A percentile compares a stretch with the other conserved stretches of the same genome.
phyloP scores from a whole-genome alignment of 345 rosid genomes.

The Eucalyptus urophylla region DNA sequence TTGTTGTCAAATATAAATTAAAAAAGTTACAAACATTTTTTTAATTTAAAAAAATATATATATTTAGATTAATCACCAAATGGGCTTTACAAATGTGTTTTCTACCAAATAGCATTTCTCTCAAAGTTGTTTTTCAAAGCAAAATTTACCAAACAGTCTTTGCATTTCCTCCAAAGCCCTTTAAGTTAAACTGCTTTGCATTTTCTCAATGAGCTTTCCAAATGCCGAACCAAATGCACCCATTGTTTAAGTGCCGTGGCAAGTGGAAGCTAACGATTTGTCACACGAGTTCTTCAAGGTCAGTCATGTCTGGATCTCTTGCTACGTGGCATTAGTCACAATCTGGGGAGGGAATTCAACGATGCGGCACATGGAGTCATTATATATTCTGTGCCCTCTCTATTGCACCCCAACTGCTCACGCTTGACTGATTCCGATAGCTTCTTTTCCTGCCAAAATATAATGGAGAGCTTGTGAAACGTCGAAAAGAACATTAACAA shows the following conservation, averaged over 20 bases:
- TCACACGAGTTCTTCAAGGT: neutral
- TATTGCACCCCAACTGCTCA: neutral
- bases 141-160: no score
- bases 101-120: no score
- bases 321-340: neutral
- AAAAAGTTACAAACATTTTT: no score
- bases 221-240: no score
- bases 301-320: neutral
- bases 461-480: neutral
- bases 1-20: no score
- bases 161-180: no score
- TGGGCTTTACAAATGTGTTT: no score
- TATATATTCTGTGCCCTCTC: neutral
- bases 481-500: neutral
- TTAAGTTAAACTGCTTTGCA: no score
- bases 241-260: neutral
- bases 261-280: neutral
- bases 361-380: neutral
- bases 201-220: no score
- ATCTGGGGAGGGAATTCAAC: neutral
- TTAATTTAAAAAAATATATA: no score
- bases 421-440: neutral
- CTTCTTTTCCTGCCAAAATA: neutral
- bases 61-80: no score
- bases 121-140: no score